These are phyloP conservation scores for Vitis amurensis DNA, from an alignment of 164 flowering plant species.

Conservation along the genomic window DNA sequence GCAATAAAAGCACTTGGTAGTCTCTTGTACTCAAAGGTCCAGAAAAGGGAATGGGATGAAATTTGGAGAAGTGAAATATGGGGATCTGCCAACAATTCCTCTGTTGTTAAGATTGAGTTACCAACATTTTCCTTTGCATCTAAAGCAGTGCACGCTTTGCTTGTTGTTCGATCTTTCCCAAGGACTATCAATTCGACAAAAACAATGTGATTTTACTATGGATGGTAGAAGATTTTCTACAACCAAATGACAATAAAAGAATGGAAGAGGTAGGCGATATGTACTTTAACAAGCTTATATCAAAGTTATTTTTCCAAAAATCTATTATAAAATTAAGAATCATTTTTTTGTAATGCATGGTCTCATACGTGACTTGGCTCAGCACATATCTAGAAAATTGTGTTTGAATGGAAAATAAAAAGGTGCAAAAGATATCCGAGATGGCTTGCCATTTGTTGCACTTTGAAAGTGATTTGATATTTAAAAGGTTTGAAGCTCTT, in stretches of 20 bases:
- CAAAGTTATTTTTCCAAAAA: neutral
- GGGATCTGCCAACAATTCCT: slow-evolving; percentile 8
- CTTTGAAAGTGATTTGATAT: too few relatives aligned
- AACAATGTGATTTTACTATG: slow-evolving; percentile 14
- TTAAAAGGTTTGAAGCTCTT: too few relatives aligned
- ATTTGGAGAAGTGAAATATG: neutral
- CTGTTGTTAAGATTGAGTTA: slow-evolving; percentile 19
- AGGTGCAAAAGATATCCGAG: neutral
- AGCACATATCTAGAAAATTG: neutral
- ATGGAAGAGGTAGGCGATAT: slow-evolving; percentile 10
- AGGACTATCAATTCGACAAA: slow-evolving; percentile 5
- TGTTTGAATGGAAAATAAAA: neutral
- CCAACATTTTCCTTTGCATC: slow-evolving; percentile 9
- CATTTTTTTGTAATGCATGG: slow-evolving; percentile 15
- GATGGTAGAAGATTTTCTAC: slow-evolving; percentile 9
- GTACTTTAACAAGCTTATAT: slow-evolving; percentile 5
- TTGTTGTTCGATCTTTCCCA: slow-evolving; percentile 13
- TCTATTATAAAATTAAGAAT: slow-evolving; percentile 1
- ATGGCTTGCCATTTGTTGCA: neutral
- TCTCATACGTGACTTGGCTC: slow-evolving; percentile 18
- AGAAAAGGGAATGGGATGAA: too few relatives aligned
- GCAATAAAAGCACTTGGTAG: slow-evolving; percentile 18
- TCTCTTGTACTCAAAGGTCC: neutral
- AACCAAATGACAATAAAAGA: neutral
- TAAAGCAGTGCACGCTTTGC: slow-evolving; percentile 13